These are phyloP conservation scores for Eucalyptus microcorys DNA, from an alignment of 345 rosid species.

Conservation along the genomic window DNA sequence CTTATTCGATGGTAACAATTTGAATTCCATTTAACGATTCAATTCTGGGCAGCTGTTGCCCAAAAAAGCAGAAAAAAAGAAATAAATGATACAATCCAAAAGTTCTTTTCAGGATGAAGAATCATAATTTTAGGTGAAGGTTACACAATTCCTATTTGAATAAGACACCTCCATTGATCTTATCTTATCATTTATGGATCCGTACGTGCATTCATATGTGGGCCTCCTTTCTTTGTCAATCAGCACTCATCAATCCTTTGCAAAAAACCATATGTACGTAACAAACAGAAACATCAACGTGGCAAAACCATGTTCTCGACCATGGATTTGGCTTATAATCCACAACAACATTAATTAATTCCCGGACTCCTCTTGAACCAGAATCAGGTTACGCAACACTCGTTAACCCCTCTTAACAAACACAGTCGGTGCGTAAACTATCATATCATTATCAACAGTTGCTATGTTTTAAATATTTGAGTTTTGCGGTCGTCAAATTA, in stretches of 20 bases:
- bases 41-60: neutral
- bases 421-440: accelerated
- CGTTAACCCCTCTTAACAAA: neutral
- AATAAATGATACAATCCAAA: neutral
- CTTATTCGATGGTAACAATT: neutral
- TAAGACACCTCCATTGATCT: neutral
- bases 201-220: neutral
- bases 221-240: neutral
- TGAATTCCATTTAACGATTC: neutral
- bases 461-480: accelerated
- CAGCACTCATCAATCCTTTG: neutral
- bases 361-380: neutral
- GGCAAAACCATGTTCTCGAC: neutral
- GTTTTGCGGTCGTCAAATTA: neutral
- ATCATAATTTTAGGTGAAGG: neutral
- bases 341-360: neutral
- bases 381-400: neutral
- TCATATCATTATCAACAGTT: neutral
- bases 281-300: neutral
- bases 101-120: neutral
- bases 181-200: neutral
- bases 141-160: neutral
- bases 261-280: neutral
- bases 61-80: neutral
- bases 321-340: neutral